Conservation (phyloP, 1,284 basidiomycete species). For the Tremellales sp. region DNA sequence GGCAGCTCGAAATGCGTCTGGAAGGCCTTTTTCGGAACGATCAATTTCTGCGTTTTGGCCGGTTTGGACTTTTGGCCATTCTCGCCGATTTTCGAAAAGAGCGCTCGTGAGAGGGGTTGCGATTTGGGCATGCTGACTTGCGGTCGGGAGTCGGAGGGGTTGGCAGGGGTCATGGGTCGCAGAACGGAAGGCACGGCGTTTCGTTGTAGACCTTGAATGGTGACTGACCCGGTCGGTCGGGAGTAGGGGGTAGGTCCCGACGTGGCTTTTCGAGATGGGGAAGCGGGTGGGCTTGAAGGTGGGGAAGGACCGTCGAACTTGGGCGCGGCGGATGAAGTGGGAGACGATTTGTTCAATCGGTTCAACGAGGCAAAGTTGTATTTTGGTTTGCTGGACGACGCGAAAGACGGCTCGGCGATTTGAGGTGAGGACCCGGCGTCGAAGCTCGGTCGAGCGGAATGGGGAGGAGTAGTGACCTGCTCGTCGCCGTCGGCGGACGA, state of each 20-base stretch:
- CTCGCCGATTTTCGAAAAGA: conserved; percentile 28
- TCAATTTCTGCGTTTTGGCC: conserved; percentile 32
- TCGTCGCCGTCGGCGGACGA: background rate
- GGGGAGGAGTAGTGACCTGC: background rate
- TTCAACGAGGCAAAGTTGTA: background rate
- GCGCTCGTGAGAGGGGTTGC: conserved; percentile 35
- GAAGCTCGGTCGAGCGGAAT: too few relatives aligned
- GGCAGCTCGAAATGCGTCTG: conserved; percentile 43
- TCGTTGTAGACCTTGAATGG: too few relatives aligned
- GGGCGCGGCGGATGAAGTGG: too few relatives aligned
- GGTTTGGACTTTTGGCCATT: conserved; percentile 14
- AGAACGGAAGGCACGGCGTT: conserved; percentile 5
- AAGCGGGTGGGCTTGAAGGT: background rate
- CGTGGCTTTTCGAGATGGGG: background rate
- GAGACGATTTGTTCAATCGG: too few relatives aligned
- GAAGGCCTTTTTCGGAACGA: conserved; percentile 43
- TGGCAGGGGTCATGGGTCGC: conserved; percentile 12
- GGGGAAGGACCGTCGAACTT: background rate
- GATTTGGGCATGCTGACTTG: conserved; percentile 27
- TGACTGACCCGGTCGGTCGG: too few relatives aligned
- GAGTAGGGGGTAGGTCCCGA: background rate
- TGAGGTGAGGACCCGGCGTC: too few relatives aligned
- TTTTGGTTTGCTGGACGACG: too few relatives aligned
- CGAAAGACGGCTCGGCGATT: too few relatives aligned
- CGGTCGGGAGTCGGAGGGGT: conserved; percentile 1